Evolutionary conservation across 805 yeast species (phyloP).

Genomic region (Wickerhamomyces rabaulensis): DNA sequence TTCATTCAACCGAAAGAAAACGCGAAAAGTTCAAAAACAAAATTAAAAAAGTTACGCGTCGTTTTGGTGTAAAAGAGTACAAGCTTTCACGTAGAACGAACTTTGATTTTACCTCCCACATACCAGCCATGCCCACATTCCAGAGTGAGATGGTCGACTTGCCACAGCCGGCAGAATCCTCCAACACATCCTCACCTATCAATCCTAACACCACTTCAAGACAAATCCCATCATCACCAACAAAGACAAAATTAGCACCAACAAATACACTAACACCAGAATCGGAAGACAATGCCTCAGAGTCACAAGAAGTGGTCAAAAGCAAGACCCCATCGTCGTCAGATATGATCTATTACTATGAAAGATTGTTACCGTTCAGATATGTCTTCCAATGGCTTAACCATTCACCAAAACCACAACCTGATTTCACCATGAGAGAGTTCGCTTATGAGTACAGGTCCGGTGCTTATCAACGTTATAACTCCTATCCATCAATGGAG

Average conservation of each 20-base stretch:
- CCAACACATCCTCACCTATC: constrained; percentile 21
- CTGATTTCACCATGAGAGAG: constrained; percentile 84
- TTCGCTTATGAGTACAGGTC: constrained; percentile 86
- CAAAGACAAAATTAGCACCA: neutral
- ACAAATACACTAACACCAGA: neutral
- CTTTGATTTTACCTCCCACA: neutral
- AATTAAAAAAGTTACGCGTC: neutral
- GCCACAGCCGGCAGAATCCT: constrained; percentile 12
- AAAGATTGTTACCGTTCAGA: constrained; percentile 68
- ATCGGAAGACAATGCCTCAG: neutral
- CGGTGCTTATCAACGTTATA: constrained; percentile 88
- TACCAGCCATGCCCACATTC: constrained; percentile 18
- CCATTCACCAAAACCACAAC: constrained; percentile 71
- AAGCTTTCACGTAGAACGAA: too few relatives aligned
- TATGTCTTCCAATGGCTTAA: constrained; percentile 83
- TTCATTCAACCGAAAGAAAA: neutral
- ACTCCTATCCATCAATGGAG: constrained; percentile 58
- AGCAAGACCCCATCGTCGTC: constrained; percentile 28
- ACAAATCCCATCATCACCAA: constrained; percentile 16
- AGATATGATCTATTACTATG: constrained; percentile 71
- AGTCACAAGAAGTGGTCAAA: constrained; percentile 2
- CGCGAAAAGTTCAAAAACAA: neutral
- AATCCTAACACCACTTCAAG: constrained; percentile 16
- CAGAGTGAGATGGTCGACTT: constrained; percentile 8
- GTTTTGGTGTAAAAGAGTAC: neutral